Conservation (phyloP, 345 rosid genomes). For the Anastatica hierochuntica region DNA sequence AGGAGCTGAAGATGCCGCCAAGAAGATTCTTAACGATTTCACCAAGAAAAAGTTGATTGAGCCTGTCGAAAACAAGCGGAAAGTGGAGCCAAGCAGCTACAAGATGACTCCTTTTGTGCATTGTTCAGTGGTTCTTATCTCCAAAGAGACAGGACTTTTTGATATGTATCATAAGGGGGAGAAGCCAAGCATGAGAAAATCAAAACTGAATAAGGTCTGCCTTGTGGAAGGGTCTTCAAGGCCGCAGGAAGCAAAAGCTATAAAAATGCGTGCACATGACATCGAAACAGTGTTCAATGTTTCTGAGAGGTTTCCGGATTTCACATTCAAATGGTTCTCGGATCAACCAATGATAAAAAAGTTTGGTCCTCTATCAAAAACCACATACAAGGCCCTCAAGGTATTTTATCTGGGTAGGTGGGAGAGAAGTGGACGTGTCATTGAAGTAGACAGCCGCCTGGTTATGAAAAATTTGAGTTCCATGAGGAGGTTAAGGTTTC, state of each 20-base stretch:
- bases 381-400: background rate
- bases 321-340: constrained; percentile 29
- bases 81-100: constrained; percentile 13
- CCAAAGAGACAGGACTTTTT: constrained; percentile 17
- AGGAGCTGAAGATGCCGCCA: background rate
- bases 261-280: background rate
- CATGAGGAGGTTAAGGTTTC: constrained; percentile 11
- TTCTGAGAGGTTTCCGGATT: constrained; percentile 33
- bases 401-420: constrained; percentile 34
- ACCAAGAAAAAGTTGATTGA: constrained; percentile 17
- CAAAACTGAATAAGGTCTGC: constrained; percentile 24
- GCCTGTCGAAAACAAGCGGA: constrained; percentile 23
- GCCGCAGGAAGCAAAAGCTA: background rate
- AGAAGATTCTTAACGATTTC: constrained; percentile 10
- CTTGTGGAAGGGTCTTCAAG: constrained; percentile 26
- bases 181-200: constrained; percentile 12
- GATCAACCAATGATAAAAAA: no score
- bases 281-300: constrained; percentile 38
- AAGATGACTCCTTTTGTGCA: constrained; percentile 36
- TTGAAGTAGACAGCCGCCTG: constrained; percentile 14
- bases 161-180: background rate
- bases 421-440: constrained; percentile 19
- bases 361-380: no score
- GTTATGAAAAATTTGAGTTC: constrained; percentile 10
- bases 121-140: constrained; percentile 28